phyloP scores from a whole-genome alignment of 1,139 yeast species.

The Yamadazyma blattariae region DNA sequence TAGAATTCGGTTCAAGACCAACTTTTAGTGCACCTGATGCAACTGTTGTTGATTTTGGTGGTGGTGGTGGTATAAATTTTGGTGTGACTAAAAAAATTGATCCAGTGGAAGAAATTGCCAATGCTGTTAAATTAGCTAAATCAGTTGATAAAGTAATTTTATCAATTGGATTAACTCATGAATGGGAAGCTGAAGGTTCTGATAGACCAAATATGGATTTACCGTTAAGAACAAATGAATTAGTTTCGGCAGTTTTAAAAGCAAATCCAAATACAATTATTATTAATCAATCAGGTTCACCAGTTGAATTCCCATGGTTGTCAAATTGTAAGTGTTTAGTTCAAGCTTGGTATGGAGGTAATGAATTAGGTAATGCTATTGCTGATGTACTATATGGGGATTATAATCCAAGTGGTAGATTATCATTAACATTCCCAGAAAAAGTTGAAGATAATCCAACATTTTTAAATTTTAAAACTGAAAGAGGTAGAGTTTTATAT shows the following conservation, averaged over 20 bases:
- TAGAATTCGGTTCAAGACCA: slow-evolving; percentile 52
- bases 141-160: slow-evolving; percentile 36
- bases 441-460: slow-evolving; percentile 43
- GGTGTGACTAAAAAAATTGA: slow-evolving; percentile 23
- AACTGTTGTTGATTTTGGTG: slow-evolving; percentile 18
- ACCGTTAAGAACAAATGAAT: slow-evolving; percentile 47
- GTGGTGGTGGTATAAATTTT: slow-evolving; percentile 29
- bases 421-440: slow-evolving; percentile 43
- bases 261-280: slow-evolving; percentile 52
- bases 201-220: slow-evolving; percentile 32
- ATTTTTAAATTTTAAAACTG: slow-evolving; percentile 32
- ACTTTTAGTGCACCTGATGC: slow-evolving; percentile 30
- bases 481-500: slow-evolving; percentile 52
- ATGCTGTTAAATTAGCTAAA: slow-evolving; percentile 26
- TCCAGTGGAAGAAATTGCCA: slow-evolving; percentile 20
- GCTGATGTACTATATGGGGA: slow-evolving; percentile 26
- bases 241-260: slow-evolving; percentile 43
- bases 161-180: slow-evolving; percentile 38
- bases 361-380: slow-evolving; percentile 23
- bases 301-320: slow-evolving; percentile 61
- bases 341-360: slow-evolving; percentile 48
- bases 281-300: slow-evolving; percentile 64
- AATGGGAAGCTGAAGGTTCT: slow-evolving; percentile 35
- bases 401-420: slow-evolving; percentile 27
- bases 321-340: slow-evolving; percentile 42